phyloP scores from a whole-genome alignment of 2,329 filamentous ascomycete species.

The Diaporthe amygdali region DNA sequence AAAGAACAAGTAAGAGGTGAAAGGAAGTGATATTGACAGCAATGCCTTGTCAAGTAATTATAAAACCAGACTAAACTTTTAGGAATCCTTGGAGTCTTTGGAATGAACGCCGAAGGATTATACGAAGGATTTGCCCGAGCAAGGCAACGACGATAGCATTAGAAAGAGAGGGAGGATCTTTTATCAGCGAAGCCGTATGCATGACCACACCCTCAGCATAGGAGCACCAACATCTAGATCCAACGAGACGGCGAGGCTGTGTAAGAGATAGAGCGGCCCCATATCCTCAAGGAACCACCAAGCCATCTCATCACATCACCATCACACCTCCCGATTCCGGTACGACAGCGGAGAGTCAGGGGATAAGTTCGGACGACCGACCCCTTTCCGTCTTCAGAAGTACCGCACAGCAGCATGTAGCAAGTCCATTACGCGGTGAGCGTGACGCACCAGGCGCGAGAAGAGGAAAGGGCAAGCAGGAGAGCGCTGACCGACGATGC shows the following conservation, averaged over 20 bases:
- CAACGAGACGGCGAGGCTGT: not conserved
- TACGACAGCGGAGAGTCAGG: not conserved
- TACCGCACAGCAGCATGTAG: not conserved
- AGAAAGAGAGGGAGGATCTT: constrained; percentile 2
- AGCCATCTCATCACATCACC: not conserved
- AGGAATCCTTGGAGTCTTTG: not conserved
- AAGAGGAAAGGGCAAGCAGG: not conserved
- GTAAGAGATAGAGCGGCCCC: not conserved
- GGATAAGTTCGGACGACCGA: not conserved
- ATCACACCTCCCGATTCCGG: not conserved
- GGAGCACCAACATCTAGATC: not conserved
- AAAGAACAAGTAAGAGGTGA: not conserved
- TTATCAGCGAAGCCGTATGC: not conserved
- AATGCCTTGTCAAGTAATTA: not conserved
- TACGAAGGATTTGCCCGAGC: not conserved
- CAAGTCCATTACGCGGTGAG: not conserved
- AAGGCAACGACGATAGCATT: not conserved
- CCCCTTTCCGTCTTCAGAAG: not conserved
- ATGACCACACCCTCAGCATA: not conserved
- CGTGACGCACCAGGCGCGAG: not conserved
- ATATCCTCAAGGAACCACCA: not conserved
- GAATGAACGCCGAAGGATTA: constrained; percentile 6
- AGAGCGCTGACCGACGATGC: not conserved
- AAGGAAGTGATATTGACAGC: not conserved
- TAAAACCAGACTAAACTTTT: not conserved